phyloP scores from a whole-genome alignment of 768 basidiomycete species.

The Rubroboletus satanas region DNA sequence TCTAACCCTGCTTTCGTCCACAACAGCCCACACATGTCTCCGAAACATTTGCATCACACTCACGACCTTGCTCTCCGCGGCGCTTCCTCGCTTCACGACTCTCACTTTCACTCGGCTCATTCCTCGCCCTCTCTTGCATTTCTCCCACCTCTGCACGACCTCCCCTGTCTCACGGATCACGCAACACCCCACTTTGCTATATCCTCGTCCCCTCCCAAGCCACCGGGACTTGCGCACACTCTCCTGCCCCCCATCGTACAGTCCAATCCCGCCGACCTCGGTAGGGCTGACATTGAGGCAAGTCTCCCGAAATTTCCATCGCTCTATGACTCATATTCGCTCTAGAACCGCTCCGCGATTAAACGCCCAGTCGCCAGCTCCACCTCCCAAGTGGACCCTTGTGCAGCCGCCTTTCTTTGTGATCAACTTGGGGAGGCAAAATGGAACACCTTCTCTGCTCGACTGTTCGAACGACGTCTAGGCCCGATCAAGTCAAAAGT shows the following conservation, averaged over 20 bases:
- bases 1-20: constrained; percentile 16
- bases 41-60: constrained; percentile 26
- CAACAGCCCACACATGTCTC: constrained; percentile 23
- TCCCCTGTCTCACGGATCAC: constrained; percentile 20
- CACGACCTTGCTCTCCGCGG: constrained; percentile 23
- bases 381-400: constrained; percentile 38
- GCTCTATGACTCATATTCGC: constrained; percentile 9
- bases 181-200: constrained; percentile 14
- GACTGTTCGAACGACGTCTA: constrained; percentile 44
- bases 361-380: constrained; percentile 23
- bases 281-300: constrained; percentile 25
- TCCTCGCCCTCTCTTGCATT: constrained; percentile 25
- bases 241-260: constrained; percentile 33
- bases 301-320: not conserved
- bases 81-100: constrained; percentile 23
- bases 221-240: constrained; percentile 25
- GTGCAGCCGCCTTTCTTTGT: constrained; percentile 42
- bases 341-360: constrained; percentile 26
- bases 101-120: constrained; percentile 26
- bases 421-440: constrained; percentile 42
- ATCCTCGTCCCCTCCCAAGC: constrained; percentile 24
- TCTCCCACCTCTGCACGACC: constrained; percentile 24
- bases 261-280: constrained; percentile 30
- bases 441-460: constrained; percentile 45
- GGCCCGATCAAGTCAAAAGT: constrained; percentile 38